Conservation (phyloP, 805 yeast species). For the Candida ascalaphidarum region DNA sequence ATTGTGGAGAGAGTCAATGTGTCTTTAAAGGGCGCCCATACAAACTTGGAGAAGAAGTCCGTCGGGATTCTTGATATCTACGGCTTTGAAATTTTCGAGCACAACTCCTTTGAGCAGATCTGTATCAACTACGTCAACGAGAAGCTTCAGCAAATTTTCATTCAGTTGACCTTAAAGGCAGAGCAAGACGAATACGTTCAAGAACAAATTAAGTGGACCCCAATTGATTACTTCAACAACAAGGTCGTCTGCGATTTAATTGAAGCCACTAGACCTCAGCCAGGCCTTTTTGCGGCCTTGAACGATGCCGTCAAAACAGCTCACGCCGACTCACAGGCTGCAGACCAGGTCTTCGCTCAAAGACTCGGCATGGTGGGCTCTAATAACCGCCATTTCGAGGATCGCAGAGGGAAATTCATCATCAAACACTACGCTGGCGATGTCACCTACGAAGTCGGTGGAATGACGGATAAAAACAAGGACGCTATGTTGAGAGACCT, state of each 20-base stretch:
- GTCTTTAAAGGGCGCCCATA: slow-evolving; percentile 48
- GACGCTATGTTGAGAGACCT: slow-evolving; percentile 88
- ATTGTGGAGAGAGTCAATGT: slow-evolving; percentile 85
- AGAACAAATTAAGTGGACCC: slow-evolving; percentile 96
- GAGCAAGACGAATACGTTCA: slow-evolving; percentile 97
- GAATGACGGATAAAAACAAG: slow-evolving; percentile 95
- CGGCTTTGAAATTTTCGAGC: slow-evolving; percentile 94
- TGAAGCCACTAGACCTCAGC: slow-evolving; percentile 82
- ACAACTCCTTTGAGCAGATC: slow-evolving; percentile 89
- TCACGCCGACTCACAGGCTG: slow-evolving; percentile 94
- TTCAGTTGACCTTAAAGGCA: slow-evolving; percentile 88
- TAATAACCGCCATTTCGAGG: slow-evolving; percentile 78
- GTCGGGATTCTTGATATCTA: slow-evolving; percentile 93
- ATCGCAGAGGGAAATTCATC: slow-evolving; percentile 78
- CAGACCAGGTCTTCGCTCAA: slow-evolving; percentile 93
- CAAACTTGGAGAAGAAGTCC: slow-evolving; percentile 43
- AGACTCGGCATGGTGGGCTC: slow-evolving; percentile 75
- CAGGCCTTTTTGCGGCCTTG: slow-evolving; percentile 92
- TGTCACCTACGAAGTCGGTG: slow-evolving; percentile 81
- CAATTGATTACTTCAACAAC: slow-evolving; percentile 92
- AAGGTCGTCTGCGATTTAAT: slow-evolving; percentile 94
- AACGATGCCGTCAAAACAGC: slow-evolving; percentile 98
- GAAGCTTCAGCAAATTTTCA: slow-evolving; percentile 92
- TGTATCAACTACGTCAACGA: slow-evolving; percentile 96
- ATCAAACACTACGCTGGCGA: slow-evolving; percentile 98